These are phyloP conservation scores for Tylopilus subfusipes DNA, from an alignment of 768 basidiomycete genomes.

Conservation along the genomic window DNA sequence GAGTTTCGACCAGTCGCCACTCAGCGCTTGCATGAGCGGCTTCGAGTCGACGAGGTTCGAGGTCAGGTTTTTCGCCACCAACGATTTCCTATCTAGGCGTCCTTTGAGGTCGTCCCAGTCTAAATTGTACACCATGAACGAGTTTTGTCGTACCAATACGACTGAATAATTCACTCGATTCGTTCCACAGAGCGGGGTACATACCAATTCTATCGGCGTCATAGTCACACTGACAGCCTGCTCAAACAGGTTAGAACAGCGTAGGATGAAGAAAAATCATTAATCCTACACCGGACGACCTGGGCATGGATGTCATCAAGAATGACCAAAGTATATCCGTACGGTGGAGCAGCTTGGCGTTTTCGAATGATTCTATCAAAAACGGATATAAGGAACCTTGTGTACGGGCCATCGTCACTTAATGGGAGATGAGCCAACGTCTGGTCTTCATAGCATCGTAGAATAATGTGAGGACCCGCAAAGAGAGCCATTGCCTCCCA, in stretches of 20 bases:
- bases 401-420: not conserved
- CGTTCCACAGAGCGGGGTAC: too few relatives aligned
- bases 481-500: slow-evolving; percentile 1
- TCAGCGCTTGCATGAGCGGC: not conserved
- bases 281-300: not conserved
- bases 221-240: too few relatives aligned
- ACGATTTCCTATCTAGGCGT: not conserved
- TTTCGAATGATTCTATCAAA: not conserved
- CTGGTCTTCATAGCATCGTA: slow-evolving; percentile 5
- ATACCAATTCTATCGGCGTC: too few relatives aligned
- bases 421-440: not conserved
- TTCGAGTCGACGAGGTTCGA: not conserved
- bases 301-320: slow-evolving; percentile 2
- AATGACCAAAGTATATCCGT: not conserved
- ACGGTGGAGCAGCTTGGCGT: not conserved
- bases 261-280: too few relatives aligned
- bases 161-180: too few relatives aligned
- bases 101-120: slow-evolving; percentile 5
- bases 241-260: too few relatives aligned
- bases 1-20: slow-evolving; percentile 1
- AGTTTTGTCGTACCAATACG: too few relatives aligned
- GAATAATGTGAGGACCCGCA: slow-evolving; percentile 8
- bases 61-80: not conserved
- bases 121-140: too few relatives aligned
- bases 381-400: not conserved